Evolutionary conservation across 1,284 basidiomycete species (phyloP).

Genomic region (Apiotrichum montevideense): DNA sequence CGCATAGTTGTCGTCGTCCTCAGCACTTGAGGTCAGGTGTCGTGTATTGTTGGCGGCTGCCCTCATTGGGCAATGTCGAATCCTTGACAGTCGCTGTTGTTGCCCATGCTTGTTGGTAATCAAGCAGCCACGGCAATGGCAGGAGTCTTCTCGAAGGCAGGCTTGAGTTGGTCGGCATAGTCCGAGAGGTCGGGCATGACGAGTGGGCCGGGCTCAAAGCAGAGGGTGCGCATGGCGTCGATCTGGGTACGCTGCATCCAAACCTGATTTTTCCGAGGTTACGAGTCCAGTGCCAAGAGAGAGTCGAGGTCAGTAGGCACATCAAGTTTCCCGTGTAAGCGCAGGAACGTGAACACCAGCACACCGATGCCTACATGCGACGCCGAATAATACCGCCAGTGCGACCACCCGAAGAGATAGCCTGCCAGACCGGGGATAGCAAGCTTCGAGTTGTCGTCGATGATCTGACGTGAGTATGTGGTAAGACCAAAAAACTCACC

Average conservation of each 20-base stretch:
- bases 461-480: conserved; percentile 19
- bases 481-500: conserved; percentile 24
- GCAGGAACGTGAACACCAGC: conserved; percentile 23
- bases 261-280: conserved; percentile 14
- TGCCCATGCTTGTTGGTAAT: no score
- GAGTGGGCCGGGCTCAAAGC: conserved; percentile 39
- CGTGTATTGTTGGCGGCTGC: no score
- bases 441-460: conserved; percentile 28
- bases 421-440: conserved; percentile 26
- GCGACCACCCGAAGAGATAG: conserved; percentile 41
- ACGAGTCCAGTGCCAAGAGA: no score
- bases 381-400: conserved; percentile 43
- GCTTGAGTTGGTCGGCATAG: background rate
- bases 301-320: background rate
- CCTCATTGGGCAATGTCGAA: no score
- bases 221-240: conserved; percentile 38
- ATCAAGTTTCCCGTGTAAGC: conserved; percentile 34
- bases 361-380: conserved; percentile 39
- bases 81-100: no score
- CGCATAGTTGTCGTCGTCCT: background rate
- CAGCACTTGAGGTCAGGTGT: no score
- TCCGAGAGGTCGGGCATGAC: conserved; percentile 28
- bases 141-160: background rate
- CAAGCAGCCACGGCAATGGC: background rate
- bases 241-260: conserved; percentile 38